A percentile compares a stretch with the other conserved stretches of the same genome.
These are phyloP conservation scores for Fonsecaea multimorphosa DNA, from an alignment of 2,329 filamentous ascomycete genomes.

Conservation along the genomic window DNA sequence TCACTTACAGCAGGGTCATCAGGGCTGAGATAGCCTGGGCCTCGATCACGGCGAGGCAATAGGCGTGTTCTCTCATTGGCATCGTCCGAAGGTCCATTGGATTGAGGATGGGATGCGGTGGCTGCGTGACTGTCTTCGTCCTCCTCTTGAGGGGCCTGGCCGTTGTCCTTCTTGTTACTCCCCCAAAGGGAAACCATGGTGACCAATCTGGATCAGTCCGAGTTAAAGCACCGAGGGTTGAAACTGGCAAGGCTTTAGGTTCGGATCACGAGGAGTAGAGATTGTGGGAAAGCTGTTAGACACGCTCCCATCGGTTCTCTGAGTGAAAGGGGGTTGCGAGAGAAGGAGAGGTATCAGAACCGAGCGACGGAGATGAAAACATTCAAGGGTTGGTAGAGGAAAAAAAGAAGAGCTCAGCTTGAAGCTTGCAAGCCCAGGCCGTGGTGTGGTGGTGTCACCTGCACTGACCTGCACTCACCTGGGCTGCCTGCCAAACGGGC, in stretches of 20 bases:
- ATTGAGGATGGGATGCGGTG: constrained; percentile 29
- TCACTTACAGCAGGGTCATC: constrained; percentile 77
- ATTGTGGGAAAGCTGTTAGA: background rate
- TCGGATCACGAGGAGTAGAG: background rate
- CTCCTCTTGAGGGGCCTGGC: constrained; percentile 44
- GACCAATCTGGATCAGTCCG: background rate
- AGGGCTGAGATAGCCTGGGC: constrained; percentile 72
- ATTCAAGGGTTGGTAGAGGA: no score
- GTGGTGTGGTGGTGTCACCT: constrained; percentile 7
- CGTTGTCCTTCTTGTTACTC: constrained; percentile 56
- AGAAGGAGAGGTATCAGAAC: background rate
- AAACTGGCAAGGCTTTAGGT: background rate
- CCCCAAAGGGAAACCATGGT: constrained; percentile 63
- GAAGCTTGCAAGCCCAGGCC: background rate
- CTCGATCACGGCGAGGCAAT: constrained; percentile 63
- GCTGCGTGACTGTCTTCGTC: constrained; percentile 28
- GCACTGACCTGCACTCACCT: no score
- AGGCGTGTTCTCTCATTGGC: constrained; percentile 69
- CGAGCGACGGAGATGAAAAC: background rate
- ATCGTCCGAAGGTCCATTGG: constrained; percentile 45
- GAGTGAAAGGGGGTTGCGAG: background rate
- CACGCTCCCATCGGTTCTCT: background rate
- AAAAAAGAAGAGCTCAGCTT: background rate
- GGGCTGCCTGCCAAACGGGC: no score
- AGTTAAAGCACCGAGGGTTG: background rate